Evolutionary conservation across 148 eudicot genomes (phyloP).

Genomic region (Nyssa sinensis): DNA sequence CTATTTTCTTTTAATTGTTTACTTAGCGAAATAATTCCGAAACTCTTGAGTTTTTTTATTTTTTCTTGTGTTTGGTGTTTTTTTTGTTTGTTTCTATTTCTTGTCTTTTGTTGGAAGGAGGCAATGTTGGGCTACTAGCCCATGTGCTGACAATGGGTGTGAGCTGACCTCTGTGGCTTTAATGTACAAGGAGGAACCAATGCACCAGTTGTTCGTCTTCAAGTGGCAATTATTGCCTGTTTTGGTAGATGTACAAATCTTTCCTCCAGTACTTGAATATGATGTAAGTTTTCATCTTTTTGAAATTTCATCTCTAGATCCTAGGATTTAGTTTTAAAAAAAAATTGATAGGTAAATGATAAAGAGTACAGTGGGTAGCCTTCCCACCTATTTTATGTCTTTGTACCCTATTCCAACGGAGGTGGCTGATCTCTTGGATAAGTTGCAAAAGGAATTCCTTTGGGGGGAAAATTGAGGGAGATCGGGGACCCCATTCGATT

Average conservation of each 20-base stretch:
- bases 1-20: conserved; percentile 35
- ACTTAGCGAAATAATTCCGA: conserved; percentile 47
- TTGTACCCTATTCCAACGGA: no score
- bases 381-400: no score
- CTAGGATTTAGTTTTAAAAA: no score
- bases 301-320: conserved; percentile 20
- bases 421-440: no score
- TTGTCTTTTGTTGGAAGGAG: conserved; percentile 86
- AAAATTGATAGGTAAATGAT: no score
- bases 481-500: no score
- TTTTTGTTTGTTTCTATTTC: conserved; percentile 92
- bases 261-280: conserved; percentile 52
- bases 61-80: conserved; percentile 94
- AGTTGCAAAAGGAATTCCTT: no score
- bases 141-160: conserved; percentile 98
- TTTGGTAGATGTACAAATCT: conserved; percentile 54
- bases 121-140: conserved; percentile 95
- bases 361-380: no score
- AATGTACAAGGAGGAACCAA: conserved; percentile 79
- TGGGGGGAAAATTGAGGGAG: no score
- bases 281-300: conserved; percentile 34
- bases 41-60: conserved; percentile 90
- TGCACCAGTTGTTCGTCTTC: conserved; percentile 90
- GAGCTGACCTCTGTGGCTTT: conserved; percentile 99
- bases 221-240: conserved; percentile 63